Conservation (phyloP, 352 stramenopile species). For the Phytophthora ramorum region DNA sequence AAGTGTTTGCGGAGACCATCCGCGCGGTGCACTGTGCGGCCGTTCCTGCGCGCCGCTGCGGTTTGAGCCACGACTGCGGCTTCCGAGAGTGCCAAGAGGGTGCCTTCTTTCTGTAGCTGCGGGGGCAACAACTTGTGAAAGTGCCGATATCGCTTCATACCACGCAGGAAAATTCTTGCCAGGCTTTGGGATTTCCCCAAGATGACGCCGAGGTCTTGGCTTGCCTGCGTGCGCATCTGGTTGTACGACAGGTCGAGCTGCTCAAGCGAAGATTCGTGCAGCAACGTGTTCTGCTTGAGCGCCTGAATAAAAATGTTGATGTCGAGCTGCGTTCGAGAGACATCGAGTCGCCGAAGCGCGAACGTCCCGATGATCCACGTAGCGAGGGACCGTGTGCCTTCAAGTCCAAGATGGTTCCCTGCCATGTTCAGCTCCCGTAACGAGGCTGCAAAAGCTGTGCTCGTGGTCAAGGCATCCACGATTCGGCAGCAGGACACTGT, state of each 20-base stretch:
- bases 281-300: constrained; percentile 68
- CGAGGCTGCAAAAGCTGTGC: constrained; percentile 49
- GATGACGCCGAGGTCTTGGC: constrained; percentile 61
- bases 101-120: constrained; percentile 32
- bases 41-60: constrained; percentile 21
- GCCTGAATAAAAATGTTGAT: constrained; percentile 60
- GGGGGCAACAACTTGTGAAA: constrained; percentile 31
- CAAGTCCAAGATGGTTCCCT: constrained; percentile 55
- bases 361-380: constrained; percentile 67
- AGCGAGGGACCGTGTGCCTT: constrained; percentile 53
- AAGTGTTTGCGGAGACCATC: constrained; percentile 55
- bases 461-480: constrained; percentile 53
- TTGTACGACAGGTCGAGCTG: constrained; percentile 79
- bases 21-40: constrained; percentile 27
- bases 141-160: constrained; percentile 52
- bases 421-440: constrained; percentile 71
- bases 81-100: constrained; percentile 30
- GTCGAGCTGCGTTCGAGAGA: constrained; percentile 67
- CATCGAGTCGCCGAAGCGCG: constrained; percentile 60
- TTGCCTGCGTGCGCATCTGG: constrained; percentile 57
- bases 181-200: constrained; percentile 71
- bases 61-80: constrained; percentile 33
- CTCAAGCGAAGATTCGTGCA: constrained; percentile 69
- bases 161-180: constrained; percentile 63
- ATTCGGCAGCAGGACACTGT: constrained; percentile 44